Base-by-base conservation (phyloP, 352 stramenopile species). In the Paralagenidium karlingii region DNA sequence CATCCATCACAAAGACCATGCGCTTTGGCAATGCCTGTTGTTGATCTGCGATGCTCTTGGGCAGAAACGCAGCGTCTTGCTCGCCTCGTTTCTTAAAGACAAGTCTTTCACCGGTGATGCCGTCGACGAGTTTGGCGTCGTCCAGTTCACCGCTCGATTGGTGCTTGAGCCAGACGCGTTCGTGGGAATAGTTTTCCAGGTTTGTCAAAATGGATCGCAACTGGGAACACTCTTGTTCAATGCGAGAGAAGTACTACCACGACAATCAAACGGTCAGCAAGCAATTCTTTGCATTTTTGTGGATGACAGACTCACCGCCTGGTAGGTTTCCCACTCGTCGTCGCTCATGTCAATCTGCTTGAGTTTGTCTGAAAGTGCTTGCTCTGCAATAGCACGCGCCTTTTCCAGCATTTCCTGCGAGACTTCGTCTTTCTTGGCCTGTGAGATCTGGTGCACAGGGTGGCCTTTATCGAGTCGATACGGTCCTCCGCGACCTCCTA, bases 391-490 rank as follows among this genome's bases (percentile, higher is more conserved):
- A 1, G 67, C 69, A 6, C 62, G 55, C 0, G 80, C 80, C 36
- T 75, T 73, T 16, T 63, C 61, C 10, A 55, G 55, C 4, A 65
- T 59, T 53, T 95, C 85, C 42, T 94, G 67, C 3, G 77, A 86
- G 0, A 98, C 89, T 59, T 97, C 59, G 21, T 91, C 80, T 52
- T 98, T 89, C 51, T 85, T 97, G 15, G 67, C 74, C 47, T 98
- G 88, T 0, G 74, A 94, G 12, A 98, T 81, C 54, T 98, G 91
- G 51, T 97, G 86, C 27, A 97, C 80, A 16, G 63, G 57, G 43
- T 98, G 91, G 5, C 91, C 91, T 40, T 92, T 88, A 55, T 97
- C 91, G 7, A 98, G 53, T 10, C 93, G 64, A 54, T 96, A 98
- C 6, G 91, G 93, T n/a, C 91, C 93, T 16, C 93, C 93, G 47